Conservation (phyloP, 2,329 filamentous ascomycete species). For the Aspergillus tubingensis region DNA sequence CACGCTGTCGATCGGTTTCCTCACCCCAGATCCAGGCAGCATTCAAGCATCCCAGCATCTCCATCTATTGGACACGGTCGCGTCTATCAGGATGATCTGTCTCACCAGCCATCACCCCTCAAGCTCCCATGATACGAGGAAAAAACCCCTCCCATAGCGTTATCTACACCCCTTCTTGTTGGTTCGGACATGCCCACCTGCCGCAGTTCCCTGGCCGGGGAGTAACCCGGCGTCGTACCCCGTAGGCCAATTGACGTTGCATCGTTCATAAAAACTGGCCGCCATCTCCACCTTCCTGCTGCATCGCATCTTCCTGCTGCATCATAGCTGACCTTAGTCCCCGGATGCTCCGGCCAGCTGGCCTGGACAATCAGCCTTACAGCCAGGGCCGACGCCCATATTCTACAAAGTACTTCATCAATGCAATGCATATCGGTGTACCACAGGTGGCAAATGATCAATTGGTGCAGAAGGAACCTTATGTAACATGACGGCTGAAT, state of each 20-base stretch:
- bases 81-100: slow-evolving; percentile 1
- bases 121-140: slow-evolving; percentile 24
- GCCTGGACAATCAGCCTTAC: neutral
- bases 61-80: neutral
- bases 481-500: slow-evolving; percentile 9
- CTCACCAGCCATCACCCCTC: neutral
- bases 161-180: slow-evolving; percentile 11
- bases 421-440: neutral
- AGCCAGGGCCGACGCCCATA: neutral
- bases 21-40: neutral
- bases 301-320: neutral
- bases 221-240: neutral
- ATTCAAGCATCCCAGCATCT: neutral
- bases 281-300: neutral
- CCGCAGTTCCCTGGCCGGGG: neutral
- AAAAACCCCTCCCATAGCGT: slow-evolving; percentile 16
- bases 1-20: neutral
- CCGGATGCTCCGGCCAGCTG: neutral
- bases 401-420: neutral
- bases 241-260: neutral
- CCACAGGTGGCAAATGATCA: neutral
- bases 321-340: neutral
- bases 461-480: slow-evolving; percentile 3
- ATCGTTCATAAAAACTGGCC: neutral
- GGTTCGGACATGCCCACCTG: slow-evolving; percentile 17